Evolutionary conservation across 306 rosid species (phyloP).

Genomic region (Castanea crenata): DNA sequence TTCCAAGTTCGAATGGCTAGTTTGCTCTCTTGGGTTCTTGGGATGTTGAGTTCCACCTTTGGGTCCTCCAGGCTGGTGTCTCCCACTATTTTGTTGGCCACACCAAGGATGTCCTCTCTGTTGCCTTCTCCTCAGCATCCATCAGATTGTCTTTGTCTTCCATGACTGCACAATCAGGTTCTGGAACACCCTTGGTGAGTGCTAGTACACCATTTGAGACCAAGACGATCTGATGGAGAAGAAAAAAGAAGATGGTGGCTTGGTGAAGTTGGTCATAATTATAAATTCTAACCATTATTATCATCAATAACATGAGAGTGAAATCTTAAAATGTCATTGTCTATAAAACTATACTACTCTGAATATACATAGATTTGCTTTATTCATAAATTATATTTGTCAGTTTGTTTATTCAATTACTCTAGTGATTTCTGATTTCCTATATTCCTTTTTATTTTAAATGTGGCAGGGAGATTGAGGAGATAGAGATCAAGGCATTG

Average conservation of each 20-base stretch:
- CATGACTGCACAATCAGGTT: conserved; percentile 95
- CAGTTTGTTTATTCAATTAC: background rate
- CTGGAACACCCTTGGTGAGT: conserved; percentile 96
- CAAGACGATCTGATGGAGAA: no score
- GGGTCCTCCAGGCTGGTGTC: conserved; percentile 79
- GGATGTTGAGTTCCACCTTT: conserved; percentile 97
- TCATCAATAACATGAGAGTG: background rate
- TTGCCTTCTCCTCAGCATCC: conserved; percentile 87
- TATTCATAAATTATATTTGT: background rate
- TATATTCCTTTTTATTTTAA: background rate
- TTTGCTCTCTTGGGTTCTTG: conserved; percentile 96
- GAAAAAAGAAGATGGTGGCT: background rate
- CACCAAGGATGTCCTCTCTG: conserved; percentile 90
- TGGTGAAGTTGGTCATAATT: background rate
- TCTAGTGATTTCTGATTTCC: conserved; percentile 8
- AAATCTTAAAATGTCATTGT: background rate
- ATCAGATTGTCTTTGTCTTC: conserved; percentile 92
- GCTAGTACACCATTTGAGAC: conserved; percentile 69
- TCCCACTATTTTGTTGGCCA: conserved; percentile 88
- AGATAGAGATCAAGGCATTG: conserved; percentile 68
- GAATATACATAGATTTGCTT: background rate
- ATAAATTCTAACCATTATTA: background rate
- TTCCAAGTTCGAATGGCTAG: conserved; percentile 66
- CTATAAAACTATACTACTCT: background rate
- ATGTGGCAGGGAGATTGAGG: conserved; percentile 72